These are phyloP conservation scores for Odonthalia washingtoniensis DNA, from an alignment of 31 red algal species.

Conservation along the genomic window DNA sequence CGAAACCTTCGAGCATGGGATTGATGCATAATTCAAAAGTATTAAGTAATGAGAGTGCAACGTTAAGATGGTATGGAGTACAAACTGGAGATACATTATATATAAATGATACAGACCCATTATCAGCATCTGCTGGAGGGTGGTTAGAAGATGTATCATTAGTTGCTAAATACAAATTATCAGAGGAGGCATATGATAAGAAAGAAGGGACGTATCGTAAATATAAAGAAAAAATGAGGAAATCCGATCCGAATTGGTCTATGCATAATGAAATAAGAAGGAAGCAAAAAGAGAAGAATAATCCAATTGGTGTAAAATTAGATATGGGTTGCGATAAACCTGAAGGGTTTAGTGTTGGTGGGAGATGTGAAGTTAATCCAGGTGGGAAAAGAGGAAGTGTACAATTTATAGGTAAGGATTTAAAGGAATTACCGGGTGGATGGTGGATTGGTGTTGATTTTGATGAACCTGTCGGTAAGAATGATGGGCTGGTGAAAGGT, in stretches of 20 bases:
- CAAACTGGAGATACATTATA: slow-evolving; percentile 49
- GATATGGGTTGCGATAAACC: slow-evolving; percentile 13
- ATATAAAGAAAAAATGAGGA: slow-evolving; percentile 59
- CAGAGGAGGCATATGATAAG: slow-evolving; percentile 65
- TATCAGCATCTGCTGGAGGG: slow-evolving; percentile 58
- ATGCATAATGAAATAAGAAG: slow-evolving; percentile 29
- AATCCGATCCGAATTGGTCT: slow-evolving; percentile 60
- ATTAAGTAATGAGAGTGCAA: slow-evolving; percentile 26
- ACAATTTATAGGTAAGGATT: slow-evolving; percentile 49
- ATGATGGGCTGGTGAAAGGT: slow-evolving; percentile 75
- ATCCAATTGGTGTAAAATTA: slow-evolving; percentile 9
- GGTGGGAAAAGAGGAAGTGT: slow-evolving; percentile 69
- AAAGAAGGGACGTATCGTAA: slow-evolving; percentile 52
- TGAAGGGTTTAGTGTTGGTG: slow-evolving; percentile 32
- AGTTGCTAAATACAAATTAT: slow-evolving; percentile 59
- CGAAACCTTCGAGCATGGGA: slow-evolving; percentile 42
- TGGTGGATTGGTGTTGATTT: slow-evolving; percentile 79
- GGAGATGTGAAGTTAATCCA: slow-evolving; percentile 61
- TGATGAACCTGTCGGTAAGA: slow-evolving; percentile 86
- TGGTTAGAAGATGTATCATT: slow-evolving; percentile 59
- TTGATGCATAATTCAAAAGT: not conserved
- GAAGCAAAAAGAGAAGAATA: slow-evolving; percentile 7
- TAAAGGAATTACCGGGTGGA: slow-evolving; percentile 54
- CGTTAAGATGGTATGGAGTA: slow-evolving; percentile 36
- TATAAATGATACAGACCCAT: slow-evolving; percentile 63